Evolutionary conservation across 371 early-diverging fungal genomes (phyloP).

Genomic region (Mucor mucedo): DNA sequence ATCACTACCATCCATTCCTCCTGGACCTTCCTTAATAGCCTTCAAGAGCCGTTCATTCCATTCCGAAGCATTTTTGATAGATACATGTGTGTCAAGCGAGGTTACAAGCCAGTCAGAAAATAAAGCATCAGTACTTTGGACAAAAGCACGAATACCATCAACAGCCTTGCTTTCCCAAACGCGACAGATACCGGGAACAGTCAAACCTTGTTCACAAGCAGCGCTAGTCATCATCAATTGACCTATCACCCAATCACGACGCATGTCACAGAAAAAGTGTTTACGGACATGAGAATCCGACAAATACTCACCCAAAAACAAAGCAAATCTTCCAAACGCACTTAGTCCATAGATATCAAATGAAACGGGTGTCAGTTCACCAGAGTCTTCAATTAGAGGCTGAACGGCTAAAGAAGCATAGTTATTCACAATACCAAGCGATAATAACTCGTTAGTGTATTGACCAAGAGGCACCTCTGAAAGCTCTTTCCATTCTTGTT

Average conservation of each 20-base stretch:
- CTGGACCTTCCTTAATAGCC: not conserved
- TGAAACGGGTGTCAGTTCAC: constrained; percentile 36
- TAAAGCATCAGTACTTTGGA: constrained; percentile 18
- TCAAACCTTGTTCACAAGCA: constrained; percentile 44
- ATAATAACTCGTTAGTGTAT: constrained; percentile 27
- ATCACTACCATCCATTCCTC: not conserved
- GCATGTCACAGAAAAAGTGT: not conserved
- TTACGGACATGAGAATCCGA: constrained; percentile 9
- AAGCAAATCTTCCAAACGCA: constrained; percentile 54
- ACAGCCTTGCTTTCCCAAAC: constrained; percentile 29
- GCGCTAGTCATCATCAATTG: constrained; percentile 43
- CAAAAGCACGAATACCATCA: constrained; percentile 33
- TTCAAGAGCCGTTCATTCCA: constrained; percentile 14
- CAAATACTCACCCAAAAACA: constrained; percentile 53
- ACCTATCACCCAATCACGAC: constrained; percentile 43
- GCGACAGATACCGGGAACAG: constrained; percentile 27
- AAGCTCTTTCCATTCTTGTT: constrained; percentile 31
- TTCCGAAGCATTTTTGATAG: not conserved
- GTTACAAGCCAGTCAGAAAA: constrained; percentile 23
- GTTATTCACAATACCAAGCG: constrained; percentile 23
- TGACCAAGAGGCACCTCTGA: constrained; percentile 10
- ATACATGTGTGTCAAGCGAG: not conserved
- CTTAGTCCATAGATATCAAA: constrained; percentile 65
- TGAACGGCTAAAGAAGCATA: constrained; percentile 28
- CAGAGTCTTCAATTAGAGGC: constrained; percentile 31